Conservation (phyloP, 1,284 basidiomycete genomes). For the Xerocomus amazonicus region DNA sequence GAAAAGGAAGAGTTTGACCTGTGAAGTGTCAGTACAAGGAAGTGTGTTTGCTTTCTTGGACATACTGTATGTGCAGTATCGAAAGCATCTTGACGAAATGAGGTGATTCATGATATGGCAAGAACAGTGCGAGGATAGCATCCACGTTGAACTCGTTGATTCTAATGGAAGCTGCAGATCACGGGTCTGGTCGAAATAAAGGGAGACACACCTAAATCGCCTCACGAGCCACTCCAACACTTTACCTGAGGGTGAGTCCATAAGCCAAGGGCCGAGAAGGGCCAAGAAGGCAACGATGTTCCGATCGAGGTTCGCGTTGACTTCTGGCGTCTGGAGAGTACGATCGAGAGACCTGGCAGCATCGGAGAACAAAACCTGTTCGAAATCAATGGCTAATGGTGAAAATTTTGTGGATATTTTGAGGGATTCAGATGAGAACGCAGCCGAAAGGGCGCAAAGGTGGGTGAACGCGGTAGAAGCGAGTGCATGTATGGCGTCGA, state of each 20-base stretch:
- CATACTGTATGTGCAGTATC: slow-evolving; percentile 76
- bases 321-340: slow-evolving; percentile 70
- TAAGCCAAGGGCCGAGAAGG: slow-evolving; percentile 75
- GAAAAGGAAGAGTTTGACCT: slow-evolving; percentile 53
- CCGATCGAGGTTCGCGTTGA: slow-evolving; percentile 59
- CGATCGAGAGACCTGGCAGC: slow-evolving; percentile 75
- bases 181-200: not conserved
- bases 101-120: slow-evolving; percentile 93
- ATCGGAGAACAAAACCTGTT: slow-evolving; percentile 81
- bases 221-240: slow-evolving; percentile 96
- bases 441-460: slow-evolving; percentile 62
- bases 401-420: slow-evolving; percentile 15
- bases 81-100: slow-evolving; percentile 94
- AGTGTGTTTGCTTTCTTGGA: not conserved
- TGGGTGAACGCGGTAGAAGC: slow-evolving; percentile 82
- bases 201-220: slow-evolving; percentile 71
- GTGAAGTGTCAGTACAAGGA: slow-evolving; percentile 7
- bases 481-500: slow-evolving; percentile 84
- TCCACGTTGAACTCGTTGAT: slow-evolving; percentile 93
- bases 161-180: slow-evolving; percentile 39
- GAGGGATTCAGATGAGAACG: slow-evolving; percentile 36
- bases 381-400: slow-evolving; percentile 49
- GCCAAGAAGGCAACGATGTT: slow-evolving; percentile 65
- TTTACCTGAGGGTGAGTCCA: slow-evolving; percentile 81
- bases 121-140: slow-evolving; percentile 76